These are phyloP conservation scores for Fusarium euwallaceae DNA, from an alignment of 2,329 filamentous ascomycete species.

Conservation along the genomic window DNA sequence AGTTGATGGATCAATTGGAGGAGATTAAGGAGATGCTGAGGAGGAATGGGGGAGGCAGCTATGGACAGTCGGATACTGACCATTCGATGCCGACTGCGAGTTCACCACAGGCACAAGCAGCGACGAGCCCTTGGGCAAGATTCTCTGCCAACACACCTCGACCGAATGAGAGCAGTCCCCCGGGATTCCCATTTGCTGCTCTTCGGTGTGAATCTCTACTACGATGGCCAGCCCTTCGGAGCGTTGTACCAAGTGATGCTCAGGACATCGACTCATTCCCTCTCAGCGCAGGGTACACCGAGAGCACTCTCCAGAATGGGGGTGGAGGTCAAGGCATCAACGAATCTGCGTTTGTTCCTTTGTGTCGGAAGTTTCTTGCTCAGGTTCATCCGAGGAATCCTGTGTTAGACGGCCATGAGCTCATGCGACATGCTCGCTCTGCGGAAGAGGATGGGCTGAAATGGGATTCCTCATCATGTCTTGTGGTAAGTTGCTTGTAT, in stretches of 20 bases:
- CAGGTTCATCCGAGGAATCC: not conserved
- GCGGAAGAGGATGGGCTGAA: slow-evolving; percentile 15
- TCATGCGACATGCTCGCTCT: slow-evolving; percentile 12
- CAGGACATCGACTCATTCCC: slow-evolving; percentile 19
- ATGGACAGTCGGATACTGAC: not conserved
- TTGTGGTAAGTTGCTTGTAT: slow-evolving; percentile 25
- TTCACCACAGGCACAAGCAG: not conserved
- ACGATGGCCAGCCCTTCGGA: slow-evolving; percentile 4
- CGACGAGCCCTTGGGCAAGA: slow-evolving; percentile 6
- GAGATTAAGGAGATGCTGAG: slow-evolving; percentile 1
- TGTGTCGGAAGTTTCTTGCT: not conserved
- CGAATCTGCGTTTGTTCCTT: not conserved
- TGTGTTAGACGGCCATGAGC: not conserved
- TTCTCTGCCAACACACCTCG: not conserved
- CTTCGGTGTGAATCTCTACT: not conserved
- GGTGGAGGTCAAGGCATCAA: not conserved
- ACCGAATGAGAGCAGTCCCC: not conserved
- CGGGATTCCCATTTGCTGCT: slow-evolving; percentile 2
- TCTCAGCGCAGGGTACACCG: slow-evolving; percentile 16
- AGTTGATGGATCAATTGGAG: slow-evolving; percentile 26
- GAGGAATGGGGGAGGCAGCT: too few species aligned
- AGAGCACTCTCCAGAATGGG: not conserved
- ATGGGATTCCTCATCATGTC: slow-evolving; percentile 32
- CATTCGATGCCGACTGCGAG: not conserved
- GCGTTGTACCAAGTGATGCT: slow-evolving; percentile 9